Percentiles rank a stretch among this genome's conserved stretches.
These are phyloP conservation scores for Calonectria leucothoes DNA, from an alignment of 2,329 filamentous ascomycete species.

Conservation along the genomic window DNA sequence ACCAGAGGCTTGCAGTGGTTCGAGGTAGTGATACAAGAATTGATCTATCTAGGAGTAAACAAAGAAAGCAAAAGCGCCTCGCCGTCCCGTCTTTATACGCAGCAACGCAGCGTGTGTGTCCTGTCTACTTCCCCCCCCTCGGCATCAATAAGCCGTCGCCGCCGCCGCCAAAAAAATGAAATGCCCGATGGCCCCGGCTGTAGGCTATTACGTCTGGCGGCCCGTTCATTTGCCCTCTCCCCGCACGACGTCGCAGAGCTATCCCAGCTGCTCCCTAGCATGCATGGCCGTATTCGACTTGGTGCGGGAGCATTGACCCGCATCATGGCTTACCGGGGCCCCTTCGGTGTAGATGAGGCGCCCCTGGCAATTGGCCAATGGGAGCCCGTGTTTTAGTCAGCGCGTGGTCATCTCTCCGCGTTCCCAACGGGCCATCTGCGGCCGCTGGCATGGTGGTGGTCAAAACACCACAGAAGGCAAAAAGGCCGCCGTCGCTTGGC, in stretches of 20 bases:
- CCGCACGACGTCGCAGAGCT: not conserved
- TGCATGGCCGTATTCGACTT: not conserved
- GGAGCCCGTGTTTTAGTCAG: constrained; percentile 47
- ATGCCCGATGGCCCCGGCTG: not conserved
- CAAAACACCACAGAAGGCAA: constrained; percentile 7
- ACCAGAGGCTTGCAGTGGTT: not conserved
- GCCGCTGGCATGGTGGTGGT: not conserved
- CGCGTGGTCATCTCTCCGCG: constrained; percentile 35
- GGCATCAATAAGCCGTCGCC: constrained; percentile 4
- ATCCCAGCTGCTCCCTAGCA: not conserved
- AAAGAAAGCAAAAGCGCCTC: not conserved
- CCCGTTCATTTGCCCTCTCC: constrained; percentile 7
- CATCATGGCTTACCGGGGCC: not conserved
- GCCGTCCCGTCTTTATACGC: not conserved
- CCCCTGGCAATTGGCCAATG: constrained; percentile 40
- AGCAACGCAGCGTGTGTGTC: not conserved
- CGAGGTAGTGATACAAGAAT: not conserved
- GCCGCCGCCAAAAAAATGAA: constrained; percentile 5
- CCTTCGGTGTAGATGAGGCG: not conserved
- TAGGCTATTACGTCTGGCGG: not conserved
- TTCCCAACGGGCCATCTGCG: not conserved
- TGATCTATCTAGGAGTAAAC: not conserved
- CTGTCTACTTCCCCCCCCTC: not conserved
- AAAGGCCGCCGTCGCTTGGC: not conserved
- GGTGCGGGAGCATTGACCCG: not conserved